Percentiles rank a stretch among this genome's conserved stretches.
Evolutionary conservation across 1,284 basidiomycete species (phyloP).

Genomic region (Porogramme epimiltina): DNA sequence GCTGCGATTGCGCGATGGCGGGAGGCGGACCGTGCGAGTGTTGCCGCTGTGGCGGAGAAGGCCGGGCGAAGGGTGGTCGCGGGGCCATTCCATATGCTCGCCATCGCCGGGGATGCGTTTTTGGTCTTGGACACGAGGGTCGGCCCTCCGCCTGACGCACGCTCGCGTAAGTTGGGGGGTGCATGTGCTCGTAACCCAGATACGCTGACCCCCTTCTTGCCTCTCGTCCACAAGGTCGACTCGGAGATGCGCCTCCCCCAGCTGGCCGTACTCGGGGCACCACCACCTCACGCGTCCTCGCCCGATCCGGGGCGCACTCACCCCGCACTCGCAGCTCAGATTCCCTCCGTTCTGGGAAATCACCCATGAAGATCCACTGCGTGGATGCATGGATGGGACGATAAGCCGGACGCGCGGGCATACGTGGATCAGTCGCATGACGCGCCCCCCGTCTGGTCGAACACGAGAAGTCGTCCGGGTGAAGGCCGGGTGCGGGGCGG

Average conservation of each 20-base stretch:
- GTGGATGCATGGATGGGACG: slow-evolving; percentile 18
- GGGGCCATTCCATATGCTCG: slow-evolving; percentile 10
- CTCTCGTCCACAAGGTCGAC: slow-evolving; percentile 11
- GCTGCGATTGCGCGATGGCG: background rate
- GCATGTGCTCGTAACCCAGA: slow-evolving; percentile 12
- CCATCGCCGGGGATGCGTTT: slow-evolving; percentile 11
- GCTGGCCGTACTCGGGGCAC: background rate
- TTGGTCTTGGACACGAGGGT: slow-evolving; percentile 13
- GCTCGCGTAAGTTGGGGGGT: slow-evolving; percentile 11
- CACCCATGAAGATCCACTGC: slow-evolving; percentile 18
- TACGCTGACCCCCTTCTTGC: slow-evolving; percentile 13
- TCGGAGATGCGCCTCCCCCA: background rate
- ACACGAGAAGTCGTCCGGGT: slow-evolving; percentile 19
- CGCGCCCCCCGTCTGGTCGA: slow-evolving; percentile 27
- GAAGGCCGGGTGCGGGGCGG: slow-evolving; percentile 24
- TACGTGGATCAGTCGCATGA: slow-evolving; percentile 11
- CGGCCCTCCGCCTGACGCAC: slow-evolving; percentile 13
- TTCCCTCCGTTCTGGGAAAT: slow-evolving; percentile 18
- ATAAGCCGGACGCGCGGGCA: slow-evolving; percentile 15
- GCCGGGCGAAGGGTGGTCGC: background rate
- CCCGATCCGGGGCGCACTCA: slow-evolving; percentile 1
- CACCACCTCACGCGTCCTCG: slow-evolving; percentile 11
- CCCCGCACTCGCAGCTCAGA: background rate
- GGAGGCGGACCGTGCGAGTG: slow-evolving; percentile 16
- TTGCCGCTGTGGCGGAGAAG: background rate